These are phyloP conservation scores for Immersiporthe knoxdaviesiana DNA, from an alignment of 2,329 filamentous ascomycete genomes.

Conservation along the genomic window DNA sequence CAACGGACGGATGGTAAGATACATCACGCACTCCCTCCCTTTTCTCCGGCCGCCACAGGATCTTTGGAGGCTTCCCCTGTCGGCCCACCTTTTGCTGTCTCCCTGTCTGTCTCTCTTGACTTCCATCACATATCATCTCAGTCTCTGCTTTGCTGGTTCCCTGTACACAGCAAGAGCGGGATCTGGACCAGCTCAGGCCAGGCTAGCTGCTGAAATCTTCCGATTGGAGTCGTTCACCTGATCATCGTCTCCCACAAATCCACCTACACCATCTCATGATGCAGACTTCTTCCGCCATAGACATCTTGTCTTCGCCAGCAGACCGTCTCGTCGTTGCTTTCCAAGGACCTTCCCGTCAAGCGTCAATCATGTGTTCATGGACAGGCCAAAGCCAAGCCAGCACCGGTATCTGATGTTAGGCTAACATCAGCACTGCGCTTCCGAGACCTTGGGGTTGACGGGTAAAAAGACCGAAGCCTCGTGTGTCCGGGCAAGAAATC, in stretches of 20 bases:
- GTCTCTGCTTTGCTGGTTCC: neutral
- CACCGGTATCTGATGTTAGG: neutral
- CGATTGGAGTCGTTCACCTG: neutral
- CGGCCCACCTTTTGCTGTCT: neutral
- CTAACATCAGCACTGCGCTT: neutral
- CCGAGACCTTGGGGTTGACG: neutral
- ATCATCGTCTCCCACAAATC: neutral
- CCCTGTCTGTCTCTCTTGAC: no score
- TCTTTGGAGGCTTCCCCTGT: neutral
- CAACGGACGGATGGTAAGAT: neutral
- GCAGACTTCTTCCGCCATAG: neutral
- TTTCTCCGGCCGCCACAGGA: neutral
- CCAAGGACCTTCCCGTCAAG: neutral
- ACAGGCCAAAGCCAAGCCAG: neutral
- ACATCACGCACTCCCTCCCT: neutral
- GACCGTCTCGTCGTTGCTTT: neutral
- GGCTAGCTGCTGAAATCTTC: neutral
- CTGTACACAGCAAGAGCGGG: neutral
- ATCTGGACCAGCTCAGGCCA: neutral
- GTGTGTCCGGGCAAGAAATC: neutral
- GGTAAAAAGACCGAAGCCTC: neutral
- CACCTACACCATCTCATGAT: neutral
- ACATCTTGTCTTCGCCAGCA: neutral
- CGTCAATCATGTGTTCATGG: neutral
- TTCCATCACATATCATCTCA: neutral